Conservation (phyloP, 2,329 filamentous ascomycete genomes). For the Raffaelea arxii region DNA sequence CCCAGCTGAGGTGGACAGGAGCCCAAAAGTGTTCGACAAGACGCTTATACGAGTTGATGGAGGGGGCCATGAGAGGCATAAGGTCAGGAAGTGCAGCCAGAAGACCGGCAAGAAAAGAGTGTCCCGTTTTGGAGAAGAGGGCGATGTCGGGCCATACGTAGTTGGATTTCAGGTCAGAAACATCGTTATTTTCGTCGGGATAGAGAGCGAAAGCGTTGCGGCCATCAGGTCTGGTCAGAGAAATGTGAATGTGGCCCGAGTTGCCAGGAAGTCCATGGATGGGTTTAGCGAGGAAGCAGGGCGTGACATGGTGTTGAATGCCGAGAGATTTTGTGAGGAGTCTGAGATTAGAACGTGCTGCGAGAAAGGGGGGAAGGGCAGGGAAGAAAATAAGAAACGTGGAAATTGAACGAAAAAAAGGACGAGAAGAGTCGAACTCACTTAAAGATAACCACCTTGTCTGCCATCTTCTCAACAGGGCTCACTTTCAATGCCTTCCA, state of each 20-base stretch:
- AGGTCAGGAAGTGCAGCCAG: constrained; percentile 82
- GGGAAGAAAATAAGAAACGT: too few relatives aligned
- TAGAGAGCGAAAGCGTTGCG: constrained; percentile 71
- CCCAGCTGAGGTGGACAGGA: constrained; percentile 95
- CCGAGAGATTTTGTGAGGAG: constrained; percentile 68
- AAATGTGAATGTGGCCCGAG: constrained; percentile 91
- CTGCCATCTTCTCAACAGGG: constrained; percentile 80
- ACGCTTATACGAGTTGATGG: constrained; percentile 94
- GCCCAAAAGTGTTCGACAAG: constrained; percentile 99
- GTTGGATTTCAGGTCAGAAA: too few relatives aligned
- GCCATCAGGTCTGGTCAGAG: constrained; percentile 65
- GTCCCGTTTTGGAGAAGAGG: constrained; percentile 74
- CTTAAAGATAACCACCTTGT: constrained; percentile 87
- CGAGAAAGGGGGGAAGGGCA: too few relatives aligned
- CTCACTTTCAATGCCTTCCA: constrained; percentile 67
- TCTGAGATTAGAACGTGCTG: too few relatives aligned
- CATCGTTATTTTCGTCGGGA: constrained; percentile 57
- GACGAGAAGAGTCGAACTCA: too few relatives aligned
- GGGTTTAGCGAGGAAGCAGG: constrained; percentile 98
- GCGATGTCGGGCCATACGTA: constrained; percentile 71
- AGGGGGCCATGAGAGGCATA: constrained; percentile 91
- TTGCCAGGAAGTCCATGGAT: constrained; percentile 84
- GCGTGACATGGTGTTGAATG: constrained; percentile 79
- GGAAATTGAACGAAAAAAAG: too few relatives aligned
- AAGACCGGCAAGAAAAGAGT: constrained; percentile 85